Evolutionary conservation across 495 filamentous ascomycete genomes (phyloP), one percentile per base, ranked within the genome.

Genomic region (Penicillium coffeae): DNA sequence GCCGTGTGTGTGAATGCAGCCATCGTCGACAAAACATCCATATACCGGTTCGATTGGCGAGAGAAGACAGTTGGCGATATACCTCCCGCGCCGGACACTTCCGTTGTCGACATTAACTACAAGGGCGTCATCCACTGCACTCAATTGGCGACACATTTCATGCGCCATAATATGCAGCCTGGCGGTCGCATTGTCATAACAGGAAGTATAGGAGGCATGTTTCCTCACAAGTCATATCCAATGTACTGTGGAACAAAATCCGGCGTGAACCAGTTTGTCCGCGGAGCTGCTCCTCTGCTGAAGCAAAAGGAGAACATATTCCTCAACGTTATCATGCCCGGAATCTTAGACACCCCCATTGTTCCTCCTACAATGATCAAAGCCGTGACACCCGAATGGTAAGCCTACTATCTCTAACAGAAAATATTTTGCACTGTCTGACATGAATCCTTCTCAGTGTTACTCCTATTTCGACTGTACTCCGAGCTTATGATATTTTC

Each of bases 181-280:
- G 63, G 60, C 1, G 63, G 63, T 12, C 45, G 47, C 13, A 59
- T 66, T 25, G 52, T 66, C 13, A 56, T 63, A 2, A 66, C 63
- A 2, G 48, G 60, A 2, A 63, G 60, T 32, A 63, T 66, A 44
- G 60, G 55, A 3, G 46, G 32, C 1, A 32, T 66, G 0, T 61
- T 63, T 15, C 63, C 63, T 2, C 63, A 63, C 22, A 13, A 41
- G 22, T 48, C 60, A 0, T 66, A 61, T 45, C 63, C 63, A 0
- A 44, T 59, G n/a, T 66, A 66, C 36, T 61, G 63, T 14, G 63
- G 63, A 3, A 51, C 60, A 16, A 66, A 66, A 42, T 54, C 63
- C 6, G 60, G 57, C 1, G 54, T 66, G 1, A 62, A 61, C 14
- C 55, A 61, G 6, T 66, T 66, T 37, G 54, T 63, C 0, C 60